Evolutionary conservation across 2,329 filamentous ascomycete species (phyloP).

Genomic region (Hymenoscyphus occultus): DNA sequence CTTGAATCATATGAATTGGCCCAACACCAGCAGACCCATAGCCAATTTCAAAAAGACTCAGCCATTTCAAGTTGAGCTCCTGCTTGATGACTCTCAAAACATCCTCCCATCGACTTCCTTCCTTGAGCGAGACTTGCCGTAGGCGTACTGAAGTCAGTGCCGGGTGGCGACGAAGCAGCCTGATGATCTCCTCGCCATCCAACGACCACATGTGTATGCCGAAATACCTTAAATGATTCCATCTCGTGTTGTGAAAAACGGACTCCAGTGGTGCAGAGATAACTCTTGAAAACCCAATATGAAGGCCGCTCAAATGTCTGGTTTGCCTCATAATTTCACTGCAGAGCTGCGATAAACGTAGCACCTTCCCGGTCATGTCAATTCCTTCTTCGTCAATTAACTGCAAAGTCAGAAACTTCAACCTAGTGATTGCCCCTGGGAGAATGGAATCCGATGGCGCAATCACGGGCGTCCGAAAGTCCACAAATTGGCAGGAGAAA

Average conservation of each 20-base stretch:
- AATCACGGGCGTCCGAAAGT: slow-evolving; percentile 54
- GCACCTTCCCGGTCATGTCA: slow-evolving; percentile 56
- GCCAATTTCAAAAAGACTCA: slow-evolving; percentile 59
- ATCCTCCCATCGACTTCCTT: slow-evolving; percentile 59
- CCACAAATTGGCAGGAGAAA: slow-evolving; percentile 54
- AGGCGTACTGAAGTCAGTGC: slow-evolving; percentile 58
- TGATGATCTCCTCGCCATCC: slow-evolving; percentile 57
- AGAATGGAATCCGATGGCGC: slow-evolving; percentile 46
- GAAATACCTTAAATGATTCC: slow-evolving; percentile 59
- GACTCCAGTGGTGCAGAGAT: slow-evolving; percentile 56
- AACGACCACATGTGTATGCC: slow-evolving; percentile 65
- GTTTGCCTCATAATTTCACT: slow-evolving; percentile 56
- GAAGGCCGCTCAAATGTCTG: slow-evolving; percentile 58
- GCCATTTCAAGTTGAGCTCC: slow-evolving; percentile 58
- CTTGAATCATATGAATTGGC: slow-evolving; percentile 39
- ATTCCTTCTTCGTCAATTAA: slow-evolving; percentile 44
- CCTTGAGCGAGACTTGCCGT: slow-evolving; percentile 57
- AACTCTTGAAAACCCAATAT: slow-evolving; percentile 61
- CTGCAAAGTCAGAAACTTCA: slow-evolving; percentile 61
- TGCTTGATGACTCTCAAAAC: slow-evolving; percentile 54
- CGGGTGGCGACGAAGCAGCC: slow-evolving; percentile 53
- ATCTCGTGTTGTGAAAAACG: slow-evolving; percentile 60
- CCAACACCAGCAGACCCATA: slow-evolving; percentile 43
- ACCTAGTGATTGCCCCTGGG: slow-evolving; percentile 50
- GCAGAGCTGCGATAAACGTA: slow-evolving; percentile 55